phyloP scores from a whole-genome alignment of 2,329 filamentous ascomycete genomes.

The Exophiala sideris region DNA sequence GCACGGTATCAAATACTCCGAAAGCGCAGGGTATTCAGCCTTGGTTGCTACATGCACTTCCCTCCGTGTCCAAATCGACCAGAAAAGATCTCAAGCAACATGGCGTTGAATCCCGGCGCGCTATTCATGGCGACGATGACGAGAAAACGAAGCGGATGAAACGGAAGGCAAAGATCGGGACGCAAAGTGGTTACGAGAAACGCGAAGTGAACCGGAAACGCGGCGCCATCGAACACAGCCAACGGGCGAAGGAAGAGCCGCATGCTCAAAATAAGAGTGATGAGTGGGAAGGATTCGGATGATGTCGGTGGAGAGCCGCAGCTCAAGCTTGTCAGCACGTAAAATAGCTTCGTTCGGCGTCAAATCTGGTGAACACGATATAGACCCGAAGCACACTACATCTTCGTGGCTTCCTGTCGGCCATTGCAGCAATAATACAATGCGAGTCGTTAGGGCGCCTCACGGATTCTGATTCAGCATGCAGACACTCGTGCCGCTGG shows the following conservation, averaged over 20 bases:
- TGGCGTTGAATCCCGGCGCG: constrained; percentile 71
- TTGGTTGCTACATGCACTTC: constrained; percentile 86
- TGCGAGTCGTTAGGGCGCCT: too few species aligned
- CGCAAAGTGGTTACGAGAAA: constrained; percentile 50
- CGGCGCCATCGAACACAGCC: constrained; percentile 43
- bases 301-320: not conserved
- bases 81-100: constrained; percentile 76
- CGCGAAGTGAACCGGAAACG: constrained; percentile 45
- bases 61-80: constrained; percentile 76
- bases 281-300: constrained; percentile 21
- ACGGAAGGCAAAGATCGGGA: constrained; percentile 67
- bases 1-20: constrained; percentile 24
- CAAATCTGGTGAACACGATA: too few species aligned
- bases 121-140: constrained; percentile 38
- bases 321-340: too few species aligned
- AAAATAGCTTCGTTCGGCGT: too few species aligned
- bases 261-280: constrained; percentile 1
- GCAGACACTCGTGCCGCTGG: too few species aligned
- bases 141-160: constrained; percentile 38
- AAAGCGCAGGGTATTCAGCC: constrained; percentile 59
- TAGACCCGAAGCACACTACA: too few species aligned
- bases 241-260: constrained; percentile 2
- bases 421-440: too few species aligned
- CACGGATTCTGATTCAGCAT: too few species aligned
- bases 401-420: too few species aligned